Evolutionary conservation across 202 grass and related monocot species (phyloP), one percentile per base, ranked within the genome.

Genomic region (Schoenoplectus tabernaemontani): DNA sequence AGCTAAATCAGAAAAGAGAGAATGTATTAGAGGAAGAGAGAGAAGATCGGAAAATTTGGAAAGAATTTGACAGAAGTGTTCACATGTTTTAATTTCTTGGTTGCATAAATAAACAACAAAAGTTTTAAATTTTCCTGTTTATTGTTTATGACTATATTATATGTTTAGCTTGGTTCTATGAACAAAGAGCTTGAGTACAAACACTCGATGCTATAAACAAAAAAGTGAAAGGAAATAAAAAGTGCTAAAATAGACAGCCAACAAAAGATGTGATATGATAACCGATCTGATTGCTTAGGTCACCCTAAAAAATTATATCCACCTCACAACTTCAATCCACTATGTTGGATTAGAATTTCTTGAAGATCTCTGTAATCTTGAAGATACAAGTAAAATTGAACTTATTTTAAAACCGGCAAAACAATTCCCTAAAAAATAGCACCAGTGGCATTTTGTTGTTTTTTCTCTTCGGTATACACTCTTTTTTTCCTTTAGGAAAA

Each of bases 391-490:
- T 80, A 80, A 78, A 80, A 63, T 65, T 64, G 78, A 50, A 80
- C 59, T 80, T 80, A 80, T 80, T 80, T 32, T 30, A 80, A 80
- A 64, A 13, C 79, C 60, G 85, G 90, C 82, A 93, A 93, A 90
- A 61, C 91, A 93, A 85, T 59, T 78, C 68, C 76, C 86, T n/a
- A 90, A 79, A 63, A 86, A 87, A 90, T 63, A 48, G 76, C 76
- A 82, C 85, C 84, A 93, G 81, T 65, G 83, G 83, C 63, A 43
- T 87, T 81, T 87, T 65, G 47, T 83, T 93, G 84, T 75, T 83
- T 20, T 83, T 86, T n/a, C 82, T 82, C 86, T 93, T 88, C 82
- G 81, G 87, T 91, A 89, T 91, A 91, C 85, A 94, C 84, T 87
- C 82, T 89, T 90, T 72, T 86, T 87, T 82, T 78, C 44, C 59